Conservation (phyloP, 2,329 filamentous ascomycete species). For the Phoma sp. region DNA sequence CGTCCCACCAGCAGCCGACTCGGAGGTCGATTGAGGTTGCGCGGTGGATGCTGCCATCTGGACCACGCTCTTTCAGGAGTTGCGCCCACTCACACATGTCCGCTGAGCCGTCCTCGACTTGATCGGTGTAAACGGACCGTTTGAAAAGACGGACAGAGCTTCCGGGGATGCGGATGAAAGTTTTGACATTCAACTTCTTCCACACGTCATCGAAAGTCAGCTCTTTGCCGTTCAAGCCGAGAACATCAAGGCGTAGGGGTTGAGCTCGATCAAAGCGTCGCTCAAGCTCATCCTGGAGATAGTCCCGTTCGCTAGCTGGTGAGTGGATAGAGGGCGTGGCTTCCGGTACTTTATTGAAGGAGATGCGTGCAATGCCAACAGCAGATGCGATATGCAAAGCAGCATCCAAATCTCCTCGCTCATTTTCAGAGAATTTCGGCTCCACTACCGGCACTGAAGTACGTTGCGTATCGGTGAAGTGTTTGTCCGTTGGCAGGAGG, state of each 20-base stretch:
- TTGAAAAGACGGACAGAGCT: conserved; percentile 51
- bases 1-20: conserved; percentile 55
- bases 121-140: conserved; percentile 37
- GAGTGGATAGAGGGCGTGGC: conserved; percentile 23
- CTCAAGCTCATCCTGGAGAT: conserved; percentile 39
- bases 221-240: conserved; percentile 54
- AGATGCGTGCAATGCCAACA: conserved; percentile 38
- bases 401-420: conserved; percentile 25
- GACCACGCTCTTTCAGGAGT: conserved; percentile 25
- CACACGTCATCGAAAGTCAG: conserved; percentile 44
- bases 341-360: conserved; percentile 35
- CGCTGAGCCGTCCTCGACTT: not conserved
- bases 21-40: conserved; percentile 56
- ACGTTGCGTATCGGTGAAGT: conserved; percentile 16
- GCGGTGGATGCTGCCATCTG: conserved; percentile 45
- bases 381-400: conserved; percentile 29
- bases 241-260: conserved; percentile 40
- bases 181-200: conserved; percentile 35
- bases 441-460: conserved; percentile 12
- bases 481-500: conserved; percentile 34
- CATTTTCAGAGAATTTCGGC: conserved; percentile 14
- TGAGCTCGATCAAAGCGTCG: conserved; percentile 39
- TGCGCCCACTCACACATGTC: conserved; percentile 30
- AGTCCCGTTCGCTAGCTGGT: conserved; percentile 25
- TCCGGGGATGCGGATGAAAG: conserved; percentile 51